Conservation (phyloP, 2,329 filamentous ascomycete species). For the Bimuria novae-zelandiae region DNA sequence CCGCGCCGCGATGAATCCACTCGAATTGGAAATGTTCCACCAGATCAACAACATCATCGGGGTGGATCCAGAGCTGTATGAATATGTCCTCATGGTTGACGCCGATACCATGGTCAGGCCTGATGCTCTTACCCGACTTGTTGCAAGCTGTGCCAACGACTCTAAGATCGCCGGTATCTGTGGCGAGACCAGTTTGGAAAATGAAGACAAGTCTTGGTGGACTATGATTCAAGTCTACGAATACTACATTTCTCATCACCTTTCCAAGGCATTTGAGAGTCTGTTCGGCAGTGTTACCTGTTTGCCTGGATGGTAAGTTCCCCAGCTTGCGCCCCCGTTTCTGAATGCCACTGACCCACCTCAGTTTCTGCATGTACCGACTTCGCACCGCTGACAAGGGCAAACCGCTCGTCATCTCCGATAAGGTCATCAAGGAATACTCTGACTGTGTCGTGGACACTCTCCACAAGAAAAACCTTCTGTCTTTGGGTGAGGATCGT, state of each 20-base stretch:
- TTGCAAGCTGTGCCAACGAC: slow-evolving; percentile 90
- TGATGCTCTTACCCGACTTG: slow-evolving; percentile 88
- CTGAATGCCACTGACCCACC: slow-evolving; percentile 18
- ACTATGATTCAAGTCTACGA: slow-evolving; percentile 99
- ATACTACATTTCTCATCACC: slow-evolving; percentile 97
- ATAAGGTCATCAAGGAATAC: slow-evolving; percentile 86
- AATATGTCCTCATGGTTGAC: slow-evolving; percentile 96
- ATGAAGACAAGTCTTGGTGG: slow-evolving; percentile 95
- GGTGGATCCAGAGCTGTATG: slow-evolving; percentile 95
- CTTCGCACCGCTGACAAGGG: slow-evolving; percentile 91
- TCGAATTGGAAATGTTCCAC: slow-evolving; percentile 98
- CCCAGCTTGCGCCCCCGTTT: neutral
- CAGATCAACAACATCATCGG: slow-evolving; percentile 99
- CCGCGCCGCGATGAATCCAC: slow-evolving; percentile 88
- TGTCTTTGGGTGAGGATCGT: slow-evolving; percentile 95
- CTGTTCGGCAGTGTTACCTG: slow-evolving; percentile 98
- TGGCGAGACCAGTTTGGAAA: slow-evolving; percentile 93
- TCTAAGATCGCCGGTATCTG: slow-evolving; percentile 97
- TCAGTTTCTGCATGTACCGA: slow-evolving; percentile 98
- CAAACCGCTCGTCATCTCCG: slow-evolving; percentile 90
- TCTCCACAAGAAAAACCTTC: slow-evolving; percentile 89
- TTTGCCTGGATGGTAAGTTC: slow-evolving; percentile 93
- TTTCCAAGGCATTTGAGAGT: slow-evolving; percentile 96
- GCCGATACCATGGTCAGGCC: slow-evolving; percentile 94
- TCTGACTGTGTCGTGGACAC: slow-evolving; percentile 89